Conservation (phyloP, 768 basidiomycete genomes). For the Galerina marginata region DNA sequence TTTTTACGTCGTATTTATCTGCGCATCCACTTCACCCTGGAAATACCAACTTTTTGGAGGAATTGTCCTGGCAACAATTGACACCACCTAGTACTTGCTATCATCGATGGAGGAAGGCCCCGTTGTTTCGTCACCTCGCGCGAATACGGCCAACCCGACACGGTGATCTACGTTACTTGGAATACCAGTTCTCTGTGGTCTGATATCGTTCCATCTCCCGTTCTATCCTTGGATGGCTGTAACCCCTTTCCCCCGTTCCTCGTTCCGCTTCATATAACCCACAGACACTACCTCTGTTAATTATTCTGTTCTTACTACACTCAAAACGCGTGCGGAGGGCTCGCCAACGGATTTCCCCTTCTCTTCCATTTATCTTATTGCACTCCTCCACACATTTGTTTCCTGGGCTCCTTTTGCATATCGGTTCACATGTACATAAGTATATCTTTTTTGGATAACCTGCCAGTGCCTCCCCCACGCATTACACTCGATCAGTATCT, state of each 20-base stretch:
- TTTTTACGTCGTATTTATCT: constrained; percentile 19
- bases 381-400: neutral
- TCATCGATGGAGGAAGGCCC: no score
- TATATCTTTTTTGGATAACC: constrained; percentile 19
- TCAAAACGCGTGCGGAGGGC: constrained; percentile 3
- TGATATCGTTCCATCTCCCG: constrained; percentile 7
- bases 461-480: neutral
- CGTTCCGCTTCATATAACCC: neutral
- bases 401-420: constrained; percentile 15
- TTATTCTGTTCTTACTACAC: neutral
- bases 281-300: constrained; percentile 1
- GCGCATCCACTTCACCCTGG: constrained; percentile 11
- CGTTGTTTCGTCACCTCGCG: no score
- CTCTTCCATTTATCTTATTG: neutral
- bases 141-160: neutral
- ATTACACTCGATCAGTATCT: constrained; percentile 15
- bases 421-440: constrained; percentile 14
- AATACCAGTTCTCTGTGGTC: neutral
- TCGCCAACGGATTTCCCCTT: neutral
- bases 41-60: constrained; percentile 10
- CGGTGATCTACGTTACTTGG: neutral
- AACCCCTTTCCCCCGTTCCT: constrained; percentile 5
- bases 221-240: neutral
- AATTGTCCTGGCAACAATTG: constrained; percentile 15
- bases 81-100: no score